Percentiles rank a stretch among this genome's conserved stretches.
Evolutionary conservation across 306 rosid species (phyloP).

Genomic region (Quercus agrifolia): DNA sequence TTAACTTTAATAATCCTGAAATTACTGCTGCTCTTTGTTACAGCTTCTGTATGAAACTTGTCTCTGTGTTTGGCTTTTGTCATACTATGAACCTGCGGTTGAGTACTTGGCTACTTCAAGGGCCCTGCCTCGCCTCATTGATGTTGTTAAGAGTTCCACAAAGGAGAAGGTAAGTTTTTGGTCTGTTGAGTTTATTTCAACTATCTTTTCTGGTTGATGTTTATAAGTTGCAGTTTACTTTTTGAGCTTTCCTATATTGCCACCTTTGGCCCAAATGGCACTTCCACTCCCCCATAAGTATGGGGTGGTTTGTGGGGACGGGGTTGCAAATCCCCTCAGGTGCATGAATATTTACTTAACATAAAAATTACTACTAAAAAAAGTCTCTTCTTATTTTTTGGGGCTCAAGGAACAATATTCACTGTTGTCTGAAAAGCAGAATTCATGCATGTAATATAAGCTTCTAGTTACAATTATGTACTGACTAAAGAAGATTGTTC

Average conservation of each 20-base stretch:
- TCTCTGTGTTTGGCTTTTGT: conserved; percentile 91
- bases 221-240: not conserved
- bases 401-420: not conserved
- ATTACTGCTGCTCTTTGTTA: conserved; percentile 31
- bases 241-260: not conserved
- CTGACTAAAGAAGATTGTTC: conserved; percentile 2
- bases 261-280: too few relatives aligned
- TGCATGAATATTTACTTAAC: too few relatives aligned
- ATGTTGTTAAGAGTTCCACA: conserved; percentile 89
- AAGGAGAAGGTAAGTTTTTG: conserved; percentile 82
- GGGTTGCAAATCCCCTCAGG: too few relatives aligned
- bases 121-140: conserved; percentile 83
- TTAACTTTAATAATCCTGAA: not conserved
- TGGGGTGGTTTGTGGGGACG: too few relatives aligned
- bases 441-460: conserved; percentile 5
- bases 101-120: conserved; percentile 92
- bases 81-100: conserved; percentile 93
- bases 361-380: too few relatives aligned
- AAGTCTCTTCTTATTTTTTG: too few relatives aligned
- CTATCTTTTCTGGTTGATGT: not conserved
- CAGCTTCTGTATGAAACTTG: conserved; percentile 98
- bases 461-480: conserved; percentile 14
- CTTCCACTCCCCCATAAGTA: too few relatives aligned
- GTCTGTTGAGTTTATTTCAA: conserved; percentile 12
- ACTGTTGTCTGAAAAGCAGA: not conserved